These are phyloP conservation scores for Cyclocybe cylindracea DNA, from an alignment of 768 basidiomycete species.

Conservation along the genomic window DNA sequence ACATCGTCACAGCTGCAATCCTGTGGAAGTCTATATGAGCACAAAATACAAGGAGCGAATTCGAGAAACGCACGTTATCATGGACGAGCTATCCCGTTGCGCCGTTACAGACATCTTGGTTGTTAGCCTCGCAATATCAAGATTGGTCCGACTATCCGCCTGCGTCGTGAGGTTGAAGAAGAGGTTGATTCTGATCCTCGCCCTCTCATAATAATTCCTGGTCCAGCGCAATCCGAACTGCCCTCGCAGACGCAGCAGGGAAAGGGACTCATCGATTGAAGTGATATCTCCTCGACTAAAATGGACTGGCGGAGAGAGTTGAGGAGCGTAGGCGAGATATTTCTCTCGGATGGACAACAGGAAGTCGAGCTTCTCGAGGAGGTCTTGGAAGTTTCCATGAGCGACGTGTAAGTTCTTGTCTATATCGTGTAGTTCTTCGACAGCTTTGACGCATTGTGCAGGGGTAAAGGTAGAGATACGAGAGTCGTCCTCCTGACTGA, in stretches of 20 bases:
- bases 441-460: not conserved
- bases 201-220: not conserved
- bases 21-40: not conserved
- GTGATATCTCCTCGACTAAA: not conserved
- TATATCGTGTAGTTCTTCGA: constrained; percentile 1
- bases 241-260: not conserved
- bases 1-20: constrained; percentile 7
- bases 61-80: constrained; percentile 4
- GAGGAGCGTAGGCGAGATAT: too few species aligned
- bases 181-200: constrained; percentile 4
- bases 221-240: not conserved
- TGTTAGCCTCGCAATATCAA: constrained; percentile 7
- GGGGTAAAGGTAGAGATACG: not conserved
- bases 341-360: too few species aligned
- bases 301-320: not conserved
- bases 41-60: not conserved
- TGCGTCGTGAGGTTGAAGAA: constrained; percentile 8
- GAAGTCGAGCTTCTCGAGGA: too few species aligned
- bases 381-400: not conserved
- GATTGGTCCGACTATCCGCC: constrained; percentile 5
- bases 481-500: not conserved
- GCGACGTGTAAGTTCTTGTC: not conserved
- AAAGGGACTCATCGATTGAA: not conserved
- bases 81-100: constrained; percentile 8
- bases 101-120: constrained; percentile 6